Evolutionary conservation across 2,329 filamentous ascomycete species (phyloP).

Genomic region (Cercospora sp.): DNA sequence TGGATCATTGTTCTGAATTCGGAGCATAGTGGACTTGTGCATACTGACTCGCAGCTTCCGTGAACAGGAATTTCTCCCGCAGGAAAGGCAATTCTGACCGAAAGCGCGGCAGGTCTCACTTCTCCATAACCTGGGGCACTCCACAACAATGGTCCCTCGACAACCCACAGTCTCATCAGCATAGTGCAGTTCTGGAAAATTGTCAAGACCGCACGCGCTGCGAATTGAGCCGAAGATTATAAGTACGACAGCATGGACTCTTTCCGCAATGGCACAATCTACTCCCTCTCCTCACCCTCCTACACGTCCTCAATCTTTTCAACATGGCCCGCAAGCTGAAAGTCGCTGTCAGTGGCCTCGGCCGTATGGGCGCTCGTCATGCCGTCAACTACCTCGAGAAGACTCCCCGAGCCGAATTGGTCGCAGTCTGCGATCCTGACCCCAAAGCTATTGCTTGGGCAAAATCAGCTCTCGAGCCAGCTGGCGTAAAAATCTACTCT

Average conservation of each 20-base stretch:
- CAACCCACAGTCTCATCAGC: background rate
- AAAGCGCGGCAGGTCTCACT: background rate
- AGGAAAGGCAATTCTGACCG: background rate
- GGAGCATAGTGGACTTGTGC: background rate
- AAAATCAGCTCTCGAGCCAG: background rate
- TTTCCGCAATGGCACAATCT: background rate
- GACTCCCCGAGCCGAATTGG: conserved; percentile 51
- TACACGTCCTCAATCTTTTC: background rate
- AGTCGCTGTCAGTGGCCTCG: conserved; percentile 53
- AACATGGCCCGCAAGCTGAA: conserved; percentile 32
- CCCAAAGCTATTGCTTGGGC: conserved; percentile 45
- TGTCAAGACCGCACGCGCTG: background rate
- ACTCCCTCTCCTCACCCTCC: background rate
- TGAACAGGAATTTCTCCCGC: background rate
- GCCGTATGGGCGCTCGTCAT: conserved; percentile 57
- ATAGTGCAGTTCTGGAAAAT: background rate
- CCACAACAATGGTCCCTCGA: background rate
- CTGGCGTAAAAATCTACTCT: background rate
- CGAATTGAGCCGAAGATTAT: background rate
- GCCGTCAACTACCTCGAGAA: conserved; percentile 51
- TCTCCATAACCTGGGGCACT: background rate
- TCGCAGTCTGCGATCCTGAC: conserved; percentile 47
- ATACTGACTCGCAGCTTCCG: background rate
- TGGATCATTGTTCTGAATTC: background rate
- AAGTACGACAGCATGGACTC: background rate